Evolutionary conservation across 78 protist genomes (phyloP).

Genomic region (Dictyostelium firmibasis): DNA sequence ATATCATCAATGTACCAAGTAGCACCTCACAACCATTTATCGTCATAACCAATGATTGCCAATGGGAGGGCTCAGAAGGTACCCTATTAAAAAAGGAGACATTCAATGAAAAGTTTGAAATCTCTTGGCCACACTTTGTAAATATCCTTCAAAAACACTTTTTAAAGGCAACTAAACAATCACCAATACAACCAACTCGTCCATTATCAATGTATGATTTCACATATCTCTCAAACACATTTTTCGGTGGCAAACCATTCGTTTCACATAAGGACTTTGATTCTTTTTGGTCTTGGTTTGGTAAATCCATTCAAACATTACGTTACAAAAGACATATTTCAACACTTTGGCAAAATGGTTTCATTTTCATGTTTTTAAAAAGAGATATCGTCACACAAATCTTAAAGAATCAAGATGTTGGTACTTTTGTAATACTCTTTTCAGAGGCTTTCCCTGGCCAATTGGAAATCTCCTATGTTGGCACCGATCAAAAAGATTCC

Average conservation of each 20-base stretch:
- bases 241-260: constrained; percentile 32
- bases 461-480: constrained; percentile 49
- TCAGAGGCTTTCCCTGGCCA: constrained; percentile 78
- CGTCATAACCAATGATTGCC: constrained; percentile 86
- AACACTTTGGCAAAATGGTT: constrained; percentile 72
- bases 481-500: not conserved
- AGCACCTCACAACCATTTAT: constrained; percentile 74
- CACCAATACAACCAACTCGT: constrained; percentile 67
- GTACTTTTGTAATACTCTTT: constrained; percentile 79
- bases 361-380: constrained; percentile 73
- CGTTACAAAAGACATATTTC: constrained; percentile 79
- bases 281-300: constrained; percentile 83
- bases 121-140: constrained; percentile 79
- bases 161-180: constrained; percentile 80
- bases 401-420: constrained; percentile 61
- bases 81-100: constrained; percentile 62
- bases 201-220: constrained; percentile 78
- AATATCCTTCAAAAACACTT: constrained; percentile 83
- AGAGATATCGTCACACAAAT: constrained; percentile 46
- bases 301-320: constrained; percentile 77
- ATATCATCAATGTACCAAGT: constrained; percentile 29
- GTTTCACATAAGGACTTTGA: constrained; percentile 78
- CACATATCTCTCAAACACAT: constrained; percentile 32
- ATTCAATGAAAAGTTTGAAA: constrained; percentile 73
- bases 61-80: constrained; percentile 80